Evolutionary conservation across 371 early-diverging fungal species (phyloP).

Genomic region (Mucor mucedo): DNA sequence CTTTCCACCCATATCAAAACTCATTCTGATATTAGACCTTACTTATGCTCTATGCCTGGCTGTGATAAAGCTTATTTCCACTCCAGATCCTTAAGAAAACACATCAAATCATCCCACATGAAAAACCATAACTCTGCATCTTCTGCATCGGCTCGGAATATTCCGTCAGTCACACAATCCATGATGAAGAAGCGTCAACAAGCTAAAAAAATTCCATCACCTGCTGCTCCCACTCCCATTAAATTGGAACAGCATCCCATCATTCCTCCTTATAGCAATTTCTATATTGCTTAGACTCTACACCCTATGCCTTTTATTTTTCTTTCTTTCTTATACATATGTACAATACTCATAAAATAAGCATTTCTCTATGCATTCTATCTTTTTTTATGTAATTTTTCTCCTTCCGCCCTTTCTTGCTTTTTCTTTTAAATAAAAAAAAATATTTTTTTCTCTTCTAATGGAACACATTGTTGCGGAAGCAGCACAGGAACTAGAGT

Average conservation of each 20-base stretch:
- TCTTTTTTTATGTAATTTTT: neutral
- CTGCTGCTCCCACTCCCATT: slow-evolving; percentile 1
- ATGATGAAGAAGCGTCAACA: slow-evolving; percentile 8
- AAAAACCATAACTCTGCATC: slow-evolving; percentile 3
- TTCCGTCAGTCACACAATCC: slow-evolving; percentile 15
- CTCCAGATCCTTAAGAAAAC: slow-evolving; percentile 74
- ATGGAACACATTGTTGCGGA: slow-evolving; percentile 24
- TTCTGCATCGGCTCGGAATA: slow-evolving; percentile 22
- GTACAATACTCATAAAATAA: neutral
- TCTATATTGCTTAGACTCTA: neutral
- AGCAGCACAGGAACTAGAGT: slow-evolving; percentile 24
- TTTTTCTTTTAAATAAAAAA: neutral
- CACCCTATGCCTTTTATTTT: neutral
- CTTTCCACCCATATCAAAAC: slow-evolving; percentile 88
- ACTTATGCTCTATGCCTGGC: slow-evolving; percentile 57
- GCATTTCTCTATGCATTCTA: neutral
- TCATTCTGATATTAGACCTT: slow-evolving; percentile 80
- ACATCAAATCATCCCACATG: slow-evolving; percentile 37
- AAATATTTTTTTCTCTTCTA: slow-evolving; percentile 1
- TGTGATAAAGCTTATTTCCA: slow-evolving; percentile 80
- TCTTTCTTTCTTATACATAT: slow-evolving; percentile 2
- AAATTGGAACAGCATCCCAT: slow-evolving; percentile 5
- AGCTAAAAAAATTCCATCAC: slow-evolving; percentile 6
- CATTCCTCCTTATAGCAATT: slow-evolving; percentile 4
- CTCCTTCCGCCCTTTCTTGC: neutral